phyloP scores from a whole-genome alignment of 805 yeast species.

The Ogataea thermomethanolica region DNA sequence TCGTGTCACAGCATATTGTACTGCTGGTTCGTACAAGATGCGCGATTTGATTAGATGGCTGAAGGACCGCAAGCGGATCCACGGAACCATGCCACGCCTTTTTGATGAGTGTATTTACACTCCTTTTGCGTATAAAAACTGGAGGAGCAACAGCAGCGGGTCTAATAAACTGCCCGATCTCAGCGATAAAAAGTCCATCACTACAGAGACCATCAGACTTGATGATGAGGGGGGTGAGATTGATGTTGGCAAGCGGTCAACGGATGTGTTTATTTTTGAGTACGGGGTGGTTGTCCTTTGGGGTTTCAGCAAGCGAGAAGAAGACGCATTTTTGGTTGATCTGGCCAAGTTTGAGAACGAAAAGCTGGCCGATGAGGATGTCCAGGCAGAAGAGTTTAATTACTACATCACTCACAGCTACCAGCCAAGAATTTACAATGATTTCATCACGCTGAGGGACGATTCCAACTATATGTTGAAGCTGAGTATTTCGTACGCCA shows the following conservation, averaged over 20 bases:
- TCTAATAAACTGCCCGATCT: constrained; percentile 10
- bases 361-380: constrained; percentile 85
- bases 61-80: constrained; percentile 67
- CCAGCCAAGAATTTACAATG: constrained; percentile 94
- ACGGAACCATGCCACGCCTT: constrained; percentile 77
- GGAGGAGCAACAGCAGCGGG: constrained; percentile 48
- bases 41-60: constrained; percentile 82
- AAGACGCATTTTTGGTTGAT: constrained; percentile 73
- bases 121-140: constrained; percentile 78
- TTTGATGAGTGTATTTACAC: constrained; percentile 95
- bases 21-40: constrained; percentile 90
- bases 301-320: constrained; percentile 90
- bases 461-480: constrained; percentile 89
- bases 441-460: constrained; percentile 88
- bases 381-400: constrained; percentile 92
- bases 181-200: constrained; percentile 3
- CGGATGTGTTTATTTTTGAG: constrained; percentile 85
- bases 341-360: constrained; percentile 90
- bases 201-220: constrained; percentile 53
- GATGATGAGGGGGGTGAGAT: constrained; percentile 97
- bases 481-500: constrained; percentile 89
- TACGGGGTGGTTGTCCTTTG: constrained; percentile 97
- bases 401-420: constrained; percentile 91
- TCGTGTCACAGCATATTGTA: constrained; percentile 93
- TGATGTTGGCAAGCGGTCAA: constrained; percentile 71